Base-by-base conservation (phyloP, 768 basidiomycete species). In the Termitomyces sp. region DNA sequence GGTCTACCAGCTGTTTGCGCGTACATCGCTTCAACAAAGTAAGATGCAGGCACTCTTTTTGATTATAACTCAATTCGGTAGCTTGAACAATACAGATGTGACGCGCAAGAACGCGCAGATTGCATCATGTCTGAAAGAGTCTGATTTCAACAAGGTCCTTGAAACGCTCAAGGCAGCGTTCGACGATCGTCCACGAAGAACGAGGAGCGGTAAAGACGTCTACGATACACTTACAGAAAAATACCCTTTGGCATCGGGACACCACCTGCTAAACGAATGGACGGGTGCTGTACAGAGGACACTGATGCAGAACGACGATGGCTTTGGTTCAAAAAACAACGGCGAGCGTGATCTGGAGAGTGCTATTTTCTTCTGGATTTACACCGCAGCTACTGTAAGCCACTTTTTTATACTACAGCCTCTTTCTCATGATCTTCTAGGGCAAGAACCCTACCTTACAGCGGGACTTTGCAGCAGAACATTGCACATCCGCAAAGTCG, bases 1-100 rank as follows among this genome's bases (percentile, higher is more conserved):
- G 82, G 77, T 22, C 56, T 82, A 32, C 72, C 79, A 18, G 80
- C 82, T 6, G 76, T 81, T 32, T 83, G 80, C 60, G 77, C 80
- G 28, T 73, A 74, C 53, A 65, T 84, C 48, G 80, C 82, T 24
- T 82, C 80, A 7, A 69, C 76, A 68, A 68, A 70, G 82, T 82
- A 58, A 44, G 70, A 30, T 2, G 13, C 6, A 40, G 14, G 30
- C 7, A 14, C 14, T 42, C 22, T 30, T 35, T 14, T 20, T 47
- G 45, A 28, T 13, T 2, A 36, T 13, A 35, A 35, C 35, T 42
- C 8, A 40, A 26, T 4, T 10, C 0, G 13, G 10, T 24, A 75
- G 74, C 44, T 66, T 74, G 3, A 74, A 74, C 28, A 72, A 65
- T 46, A 64, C 56, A 22, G 72, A 74, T 22, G 60, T 73, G 26